Evolutionary conservation across 164 flowering plant genomes (phyloP), one percentile per base, ranked within the genome.

Genomic region (Kingdonia uniflora): DNA sequence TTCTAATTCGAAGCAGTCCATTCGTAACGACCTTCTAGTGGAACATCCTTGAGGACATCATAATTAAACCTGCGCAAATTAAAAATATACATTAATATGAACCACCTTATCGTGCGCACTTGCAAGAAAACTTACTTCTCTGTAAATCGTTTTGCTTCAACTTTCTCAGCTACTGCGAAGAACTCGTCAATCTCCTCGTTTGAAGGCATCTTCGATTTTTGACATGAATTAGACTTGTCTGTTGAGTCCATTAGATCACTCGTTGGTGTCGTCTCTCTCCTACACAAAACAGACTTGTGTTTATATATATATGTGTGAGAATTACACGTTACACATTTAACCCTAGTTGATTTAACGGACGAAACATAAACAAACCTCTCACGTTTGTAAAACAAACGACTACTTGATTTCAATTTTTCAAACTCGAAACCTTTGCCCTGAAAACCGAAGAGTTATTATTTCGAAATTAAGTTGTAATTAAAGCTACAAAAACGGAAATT

Each of bases 11-110:
- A 17, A 44, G 44, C 67, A 65, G 64, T 63, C 89, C 89, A 82
- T 66, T 80, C 75, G 64, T 71, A 82, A 25, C 85, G 79, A 41
- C 90, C 85, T 60, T 80, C 79, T 62, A 78, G 49, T 0, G 84
- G 82, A 38, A 61, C 66, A 54, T 76, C 85, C 64, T 75, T 82
- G 35, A 48, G 75, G 21, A 80, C 47, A 52, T 82, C 90, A 60
- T 49, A 82, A 44, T 82, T 82, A 40, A 78, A 82, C 79, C 90
- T 82, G 71, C 52, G 21, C 22, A 42, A 49, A 47, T 1, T 25
- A 26, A 43, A 22, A 33, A 51, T 51, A 35, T 41, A 1, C 2
- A 33, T 33, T n/a, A 14, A 43, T n/a, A 43, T 43, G 11, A 5
- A 14, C 4, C 15, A 41, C 2, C 17, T 14, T 16, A 41, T 14